phyloP scores from a whole-genome alignment of 257 asterid species.

The Solanum chilense region DNA sequence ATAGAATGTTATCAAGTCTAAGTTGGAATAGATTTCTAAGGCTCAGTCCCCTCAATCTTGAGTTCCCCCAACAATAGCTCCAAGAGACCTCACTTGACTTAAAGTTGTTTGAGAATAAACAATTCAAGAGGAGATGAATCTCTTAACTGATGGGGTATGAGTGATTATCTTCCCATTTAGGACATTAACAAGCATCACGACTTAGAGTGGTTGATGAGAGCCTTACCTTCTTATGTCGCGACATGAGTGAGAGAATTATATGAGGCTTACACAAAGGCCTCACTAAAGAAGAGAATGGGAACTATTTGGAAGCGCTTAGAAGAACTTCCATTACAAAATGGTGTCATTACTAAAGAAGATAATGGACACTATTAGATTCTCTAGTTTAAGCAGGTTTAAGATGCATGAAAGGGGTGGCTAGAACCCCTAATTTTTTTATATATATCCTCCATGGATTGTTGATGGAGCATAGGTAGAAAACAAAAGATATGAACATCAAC shows the following conservation, averaged over 20 bases:
- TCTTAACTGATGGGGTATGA: background rate
- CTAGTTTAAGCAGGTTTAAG: background rate
- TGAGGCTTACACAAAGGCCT: background rate
- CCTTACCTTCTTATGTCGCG: background rate
- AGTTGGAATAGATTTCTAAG: background rate
- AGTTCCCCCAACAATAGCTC: background rate
- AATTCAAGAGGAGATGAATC: too few relatives aligned
- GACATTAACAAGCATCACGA: background rate
- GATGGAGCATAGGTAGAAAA: background rate
- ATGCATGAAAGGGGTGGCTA: background rate
- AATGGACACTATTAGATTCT: too few relatives aligned
- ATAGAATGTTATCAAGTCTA: background rate
- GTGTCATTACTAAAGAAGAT: background rate
- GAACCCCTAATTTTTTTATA: background rate
- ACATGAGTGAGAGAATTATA: background rate
- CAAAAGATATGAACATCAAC: background rate
- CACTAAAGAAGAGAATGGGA: background rate
- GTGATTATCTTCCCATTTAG: background rate
- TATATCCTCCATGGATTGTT: background rate
- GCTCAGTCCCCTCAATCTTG: background rate
- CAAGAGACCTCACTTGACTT: background rate
- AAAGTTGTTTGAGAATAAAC: background rate
- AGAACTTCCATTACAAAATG: too few relatives aligned
- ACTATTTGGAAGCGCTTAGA: background rate
- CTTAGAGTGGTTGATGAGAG: background rate